Evolutionary conservation across 345 rosid species (phyloP), one percentile per base, ranked within the genome.

Genomic region (Nasturtium officinale): DNA sequence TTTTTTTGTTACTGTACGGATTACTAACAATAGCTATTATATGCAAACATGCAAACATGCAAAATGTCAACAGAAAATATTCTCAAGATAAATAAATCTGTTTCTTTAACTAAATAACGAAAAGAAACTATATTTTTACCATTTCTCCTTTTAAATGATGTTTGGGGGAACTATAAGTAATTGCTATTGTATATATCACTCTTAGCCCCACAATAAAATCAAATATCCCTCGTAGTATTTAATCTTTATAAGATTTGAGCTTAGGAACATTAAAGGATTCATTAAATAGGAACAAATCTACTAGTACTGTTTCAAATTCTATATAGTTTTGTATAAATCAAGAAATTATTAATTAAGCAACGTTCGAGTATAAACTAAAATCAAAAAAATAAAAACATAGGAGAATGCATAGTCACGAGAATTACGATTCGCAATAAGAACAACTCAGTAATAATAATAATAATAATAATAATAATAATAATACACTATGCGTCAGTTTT

Each of bases 251-350:
- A 71, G 51, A 29, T 9, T 9, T 38, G 23, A 61, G 42, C 16
- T 71, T 51, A 50, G 20, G 35, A 60, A 61, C 42, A 51, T 37
- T 51, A 16, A 48, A 12, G 38, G 42, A 52, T 13, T 35, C 23
- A 23, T 6, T 46, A 16, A 30, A 40, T 29, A 32, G 10, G 70
- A 63, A 13, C 9, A 54, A 7, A 54, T 50, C n/a, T n/a, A n/a
- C 30, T 37, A 1, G 35, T 32, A 21, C 32, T 20, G 53, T 29
- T 71, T 28, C 9, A 18, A 23, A 52, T n/a, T n/a, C n/a, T 20
- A 43, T 50, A 18, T 5, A 72, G 6, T 26, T 15, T 33, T 23
- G 13, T 33, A 42, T 21, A 32, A 43, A 3, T 23, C 33, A 62
- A 62, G 13, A 62, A 63, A 40, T 16, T 33, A 64, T 11, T 37